phyloP scores from a whole-genome alignment of 495 filamentous ascomycete genomes.

The Oidiodendron maius region DNA sequence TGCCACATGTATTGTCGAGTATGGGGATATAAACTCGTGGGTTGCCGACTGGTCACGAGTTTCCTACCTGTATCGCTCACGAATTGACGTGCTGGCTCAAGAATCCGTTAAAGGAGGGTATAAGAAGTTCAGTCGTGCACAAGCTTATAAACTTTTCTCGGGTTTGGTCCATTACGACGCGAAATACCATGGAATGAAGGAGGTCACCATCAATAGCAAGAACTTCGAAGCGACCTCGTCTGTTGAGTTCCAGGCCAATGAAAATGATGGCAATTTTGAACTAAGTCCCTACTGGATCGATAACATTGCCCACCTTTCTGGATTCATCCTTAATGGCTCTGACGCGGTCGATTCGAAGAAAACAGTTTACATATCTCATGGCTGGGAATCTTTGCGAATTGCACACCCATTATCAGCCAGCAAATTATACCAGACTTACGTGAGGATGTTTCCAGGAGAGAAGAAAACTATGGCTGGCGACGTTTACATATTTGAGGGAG shows the following conservation, averaged over 20 bases:
- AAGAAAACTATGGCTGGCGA: slow-evolving; percentile 47
- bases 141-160: slow-evolving; percentile 68
- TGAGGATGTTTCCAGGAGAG: slow-evolving; percentile 49
- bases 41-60: slow-evolving; percentile 45
- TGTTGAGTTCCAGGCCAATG: slow-evolving; percentile 48
- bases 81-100: slow-evolving; percentile 39
- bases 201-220: slow-evolving; percentile 58
- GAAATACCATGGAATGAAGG: slow-evolving; percentile 64
- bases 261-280: slow-evolving; percentile 54
- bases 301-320: slow-evolving; percentile 56
- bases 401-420: slow-evolving; percentile 51
- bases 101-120: slow-evolving; percentile 47
- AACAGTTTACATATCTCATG: slow-evolving; percentile 68
- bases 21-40: slow-evolving; percentile 37
- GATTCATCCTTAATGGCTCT: slow-evolving; percentile 77
- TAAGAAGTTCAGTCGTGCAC: slow-evolving; percentile 31
- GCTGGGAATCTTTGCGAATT: slow-evolving; percentile 68
- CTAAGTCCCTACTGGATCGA: slow-evolving; percentile 68
- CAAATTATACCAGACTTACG: slow-evolving; percentile 64
- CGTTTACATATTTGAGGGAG: slow-evolving; percentile 57
- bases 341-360: slow-evolving; percentile 62
- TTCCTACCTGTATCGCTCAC: slow-evolving; percentile 42
- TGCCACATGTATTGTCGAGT: slow-evolving; percentile 44
- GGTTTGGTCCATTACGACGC: slow-evolving; percentile 60
- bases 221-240: slow-evolving; percentile 63